These are phyloP conservation scores for Colletotrichum trifolii DNA, from an alignment of 2,329 filamentous ascomycete species.

Conservation along the genomic window DNA sequence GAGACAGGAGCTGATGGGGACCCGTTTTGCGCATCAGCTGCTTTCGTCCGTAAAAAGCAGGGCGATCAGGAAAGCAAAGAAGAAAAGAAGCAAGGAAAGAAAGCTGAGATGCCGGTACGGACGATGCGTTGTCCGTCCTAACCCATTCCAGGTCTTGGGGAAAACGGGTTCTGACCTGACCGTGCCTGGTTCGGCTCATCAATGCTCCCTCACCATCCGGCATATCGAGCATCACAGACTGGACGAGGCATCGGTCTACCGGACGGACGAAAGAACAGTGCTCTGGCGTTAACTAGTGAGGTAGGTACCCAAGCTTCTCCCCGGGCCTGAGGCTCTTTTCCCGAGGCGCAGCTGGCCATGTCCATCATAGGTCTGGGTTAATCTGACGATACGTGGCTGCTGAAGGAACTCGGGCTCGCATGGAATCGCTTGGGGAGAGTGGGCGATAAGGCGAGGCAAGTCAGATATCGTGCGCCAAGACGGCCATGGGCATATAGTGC, in stretches of 20 bases:
- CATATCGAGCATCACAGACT: constrained; percentile 32
- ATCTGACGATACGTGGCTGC: constrained; percentile 13
- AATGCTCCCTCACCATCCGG: constrained; percentile 25
- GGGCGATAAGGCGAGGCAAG: constrained; percentile 21
- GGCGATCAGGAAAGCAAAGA: no score
- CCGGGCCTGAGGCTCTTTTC: no score
- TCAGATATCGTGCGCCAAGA: constrained; percentile 24
- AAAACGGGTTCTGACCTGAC: constrained; percentile 8
- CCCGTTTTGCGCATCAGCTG: background rate
- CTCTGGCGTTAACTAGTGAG: background rate
- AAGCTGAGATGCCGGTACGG: background rate
- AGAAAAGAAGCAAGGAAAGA: constrained; percentile 3
- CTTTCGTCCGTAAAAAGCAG: constrained; percentile 12
- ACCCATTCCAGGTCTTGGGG: background rate
- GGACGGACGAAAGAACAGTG: constrained; percentile 27
- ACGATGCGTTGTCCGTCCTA: constrained; percentile 26
- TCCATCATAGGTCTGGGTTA: background rate
- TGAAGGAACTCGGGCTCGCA: constrained; percentile 16
- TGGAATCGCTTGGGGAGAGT: constrained; percentile 15
- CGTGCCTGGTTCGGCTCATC: constrained; percentile 17
- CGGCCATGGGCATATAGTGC: constrained; percentile 9
- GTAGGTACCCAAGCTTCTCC: constrained; percentile 11
- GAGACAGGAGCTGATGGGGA: constrained; percentile 11
- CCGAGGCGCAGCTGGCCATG: no score
- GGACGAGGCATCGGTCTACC: constrained; percentile 25